Base-by-base conservation (phyloP, 2,329 filamentous ascomycete species). In the Hypoxylon sp. region DNA sequence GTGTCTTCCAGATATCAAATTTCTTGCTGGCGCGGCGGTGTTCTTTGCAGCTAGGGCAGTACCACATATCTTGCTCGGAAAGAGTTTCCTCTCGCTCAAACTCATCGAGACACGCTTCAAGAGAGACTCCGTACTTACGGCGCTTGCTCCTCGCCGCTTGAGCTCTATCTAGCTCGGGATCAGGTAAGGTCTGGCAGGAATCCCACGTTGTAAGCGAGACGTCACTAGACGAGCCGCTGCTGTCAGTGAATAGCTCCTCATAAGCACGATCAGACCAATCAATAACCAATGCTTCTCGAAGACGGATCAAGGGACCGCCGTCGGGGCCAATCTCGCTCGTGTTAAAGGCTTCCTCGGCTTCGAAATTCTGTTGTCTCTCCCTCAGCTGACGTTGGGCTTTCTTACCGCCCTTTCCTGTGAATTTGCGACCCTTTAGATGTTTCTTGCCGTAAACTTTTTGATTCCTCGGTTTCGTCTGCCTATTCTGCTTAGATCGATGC, bases 1-100 rank as follows among this genome's bases (percentile, higher is more conserved):
- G 96, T 1, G 93, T 91, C 76, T 95, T 98, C 96, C 96, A 99
- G 17, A 99, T 87, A 76, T 98, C 94, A 58, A 99, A 93, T 75
- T 96, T 98, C 84, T 99, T 99, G 81, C 91, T 94, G 19, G 96
- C 96, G 66, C 93, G 90, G 14, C 93, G 90, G 75, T 97, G 91
- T 74, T 97, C 93, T 79, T 98, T 98, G 85, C 96, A 99, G 30
- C 93, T 89, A 62, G 93, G 95, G 77, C 96, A 99, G 78, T 97
- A 98, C 96, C 96, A 99, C 66, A 93, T 95, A 78, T 99, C 97
- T 76, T 97, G 92, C 78, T 98, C 93, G 0, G 95, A 98, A 3
- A 99, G 84, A 13, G 97, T 90, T 80, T 99, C 96, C 66, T 94
- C 92, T 77, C 95, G 95, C 76, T 96, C 93, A 73, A 97, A 98